phyloP scores from a whole-genome alignment of 169 alveolate species.

The Theileria luwenshuni region DNA sequence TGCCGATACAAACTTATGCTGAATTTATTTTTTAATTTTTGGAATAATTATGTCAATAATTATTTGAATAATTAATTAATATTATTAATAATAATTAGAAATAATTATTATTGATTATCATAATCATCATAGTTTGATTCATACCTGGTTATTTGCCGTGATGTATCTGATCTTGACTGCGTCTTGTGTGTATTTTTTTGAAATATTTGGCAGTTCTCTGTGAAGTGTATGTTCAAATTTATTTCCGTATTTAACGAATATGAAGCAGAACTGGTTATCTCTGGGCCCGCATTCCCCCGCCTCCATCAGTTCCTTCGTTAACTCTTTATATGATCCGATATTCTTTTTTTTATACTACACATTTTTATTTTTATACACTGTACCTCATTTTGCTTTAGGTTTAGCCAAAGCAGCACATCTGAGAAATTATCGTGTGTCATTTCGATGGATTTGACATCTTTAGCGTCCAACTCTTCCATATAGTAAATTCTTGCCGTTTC shows the following conservation, averaged over 20 bases:
- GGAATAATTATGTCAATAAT: not conserved
- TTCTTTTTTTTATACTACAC: slow-evolving; percentile 25
- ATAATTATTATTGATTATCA: not conserved
- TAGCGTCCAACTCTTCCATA: slow-evolving; percentile 45
- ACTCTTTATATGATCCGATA: slow-evolving; percentile 58
- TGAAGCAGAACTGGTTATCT: slow-evolving; percentile 72
- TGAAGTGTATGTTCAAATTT: slow-evolving; percentile 35
- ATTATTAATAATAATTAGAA: too few species aligned
- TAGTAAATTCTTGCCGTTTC: slow-evolving; percentile 60
- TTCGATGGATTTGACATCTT: slow-evolving; percentile 42
- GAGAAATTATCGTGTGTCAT: slow-evolving; percentile 26
- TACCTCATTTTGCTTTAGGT: slow-evolving; percentile 46
- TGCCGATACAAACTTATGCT: slow-evolving; percentile 38
- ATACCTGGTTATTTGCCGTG: slow-evolving; percentile 51
- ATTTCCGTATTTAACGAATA: slow-evolving; percentile 47
- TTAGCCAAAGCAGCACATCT: slow-evolving; percentile 51
- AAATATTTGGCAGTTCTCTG: slow-evolving; percentile 68
- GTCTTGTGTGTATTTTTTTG: slow-evolving; percentile 70
- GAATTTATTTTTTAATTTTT: not conserved
- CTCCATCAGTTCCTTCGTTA: slow-evolving; percentile 61
- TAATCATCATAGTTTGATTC: not conserved
- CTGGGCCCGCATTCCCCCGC: slow-evolving; percentile 73
- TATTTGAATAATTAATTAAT: too few species aligned
- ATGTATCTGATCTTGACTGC: slow-evolving; percentile 72
- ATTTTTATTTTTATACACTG: not conserved